Evolutionary conservation across 768 basidiomycete species (phyloP).

Genomic region (Pulveroboletus ravenelii): DNA sequence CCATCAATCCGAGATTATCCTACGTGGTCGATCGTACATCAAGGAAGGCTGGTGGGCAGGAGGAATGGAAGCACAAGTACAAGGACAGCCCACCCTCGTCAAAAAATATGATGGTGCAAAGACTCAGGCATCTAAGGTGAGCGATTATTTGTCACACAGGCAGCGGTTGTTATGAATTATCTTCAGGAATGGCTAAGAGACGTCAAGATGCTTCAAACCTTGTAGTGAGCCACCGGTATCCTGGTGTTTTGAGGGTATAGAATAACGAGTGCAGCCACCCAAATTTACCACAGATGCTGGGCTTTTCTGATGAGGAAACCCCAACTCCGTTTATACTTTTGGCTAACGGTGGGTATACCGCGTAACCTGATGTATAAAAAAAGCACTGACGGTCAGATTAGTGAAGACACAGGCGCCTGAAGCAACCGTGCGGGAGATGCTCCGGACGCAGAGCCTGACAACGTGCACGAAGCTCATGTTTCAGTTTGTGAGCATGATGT

Average conservation of each 20-base stretch:
- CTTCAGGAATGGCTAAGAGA: constrained; percentile 46
- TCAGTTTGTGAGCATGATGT: constrained; percentile 26
- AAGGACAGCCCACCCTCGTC: constrained; percentile 38
- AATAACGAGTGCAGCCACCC: constrained; percentile 36
- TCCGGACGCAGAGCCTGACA: constrained; percentile 36
- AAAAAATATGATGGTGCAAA: constrained; percentile 42
- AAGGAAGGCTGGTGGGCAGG: constrained; percentile 49
- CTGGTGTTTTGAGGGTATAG: background rate
- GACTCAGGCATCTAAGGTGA: constrained; percentile 32
- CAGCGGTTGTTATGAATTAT: background rate
- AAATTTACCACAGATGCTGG: constrained; percentile 50
- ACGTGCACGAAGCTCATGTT: constrained; percentile 34
- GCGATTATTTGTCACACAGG: background rate
- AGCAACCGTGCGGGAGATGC: constrained; percentile 32
- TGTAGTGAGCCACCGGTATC: constrained; percentile 36
- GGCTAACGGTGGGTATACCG: constrained; percentile 36
- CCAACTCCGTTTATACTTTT: constrained; percentile 50
- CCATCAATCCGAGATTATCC: constrained; percentile 44
- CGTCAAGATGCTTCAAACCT: constrained; percentile 45
- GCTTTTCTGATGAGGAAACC: constrained; percentile 42
- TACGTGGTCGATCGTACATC: constrained; percentile 35
- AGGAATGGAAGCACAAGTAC: constrained; percentile 36
- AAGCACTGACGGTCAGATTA: constrained; percentile 12
- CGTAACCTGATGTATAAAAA: background rate
- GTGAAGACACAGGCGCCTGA: constrained; percentile 43